phyloP scores from a whole-genome alignment of 352 stramenopile genomes.

The Globisporangium parvum region DNA sequence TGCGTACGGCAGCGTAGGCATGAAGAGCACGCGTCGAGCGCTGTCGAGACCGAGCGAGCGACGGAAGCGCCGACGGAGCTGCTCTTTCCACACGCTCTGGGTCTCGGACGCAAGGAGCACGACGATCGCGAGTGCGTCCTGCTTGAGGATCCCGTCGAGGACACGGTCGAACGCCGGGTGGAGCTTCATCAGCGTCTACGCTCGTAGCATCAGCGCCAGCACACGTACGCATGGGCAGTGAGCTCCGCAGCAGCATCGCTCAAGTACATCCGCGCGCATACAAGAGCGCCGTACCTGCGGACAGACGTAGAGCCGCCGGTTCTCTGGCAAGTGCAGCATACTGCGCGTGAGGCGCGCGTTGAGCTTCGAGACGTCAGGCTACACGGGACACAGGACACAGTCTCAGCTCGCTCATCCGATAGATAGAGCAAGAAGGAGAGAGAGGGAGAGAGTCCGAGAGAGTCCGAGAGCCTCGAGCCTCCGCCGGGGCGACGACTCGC shows the following conservation, averaged over 20 bases:
- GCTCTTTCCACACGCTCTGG: slow-evolving; percentile 49
- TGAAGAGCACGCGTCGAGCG: slow-evolving; percentile 42
- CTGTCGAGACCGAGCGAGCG: slow-evolving; percentile 23
- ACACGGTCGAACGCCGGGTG: slow-evolving; percentile 45
- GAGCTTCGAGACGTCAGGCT: slow-evolving; percentile 15
- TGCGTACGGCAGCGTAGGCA: slow-evolving; percentile 46
- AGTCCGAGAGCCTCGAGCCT: neutral
- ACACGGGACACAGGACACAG: neutral
- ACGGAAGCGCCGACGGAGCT: slow-evolving; percentile 34
- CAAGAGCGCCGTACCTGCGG: slow-evolving; percentile 29
- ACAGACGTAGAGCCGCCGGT: slow-evolving; percentile 47
- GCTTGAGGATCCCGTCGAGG: slow-evolving; percentile 29
- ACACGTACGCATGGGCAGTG: no score
- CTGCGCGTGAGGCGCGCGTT: slow-evolving; percentile 23
- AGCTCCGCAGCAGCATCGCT: neutral
- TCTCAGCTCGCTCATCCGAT: neutral
- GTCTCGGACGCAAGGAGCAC: slow-evolving; percentile 41
- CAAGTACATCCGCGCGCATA: no score
- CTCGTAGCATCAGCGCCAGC: neutral
- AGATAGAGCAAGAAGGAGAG: no score
- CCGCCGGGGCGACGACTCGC: no score
- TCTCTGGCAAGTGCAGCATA: slow-evolving; percentile 32
- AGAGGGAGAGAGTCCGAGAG: neutral
- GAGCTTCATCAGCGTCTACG: slow-evolving; percentile 65
- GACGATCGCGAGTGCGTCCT: slow-evolving; percentile 29